A percentile compares a stretch with the other conserved stretches of the same genome.
Conservation (phyloP, 768 basidiomycete species). For the Pholiota molesta region DNA sequence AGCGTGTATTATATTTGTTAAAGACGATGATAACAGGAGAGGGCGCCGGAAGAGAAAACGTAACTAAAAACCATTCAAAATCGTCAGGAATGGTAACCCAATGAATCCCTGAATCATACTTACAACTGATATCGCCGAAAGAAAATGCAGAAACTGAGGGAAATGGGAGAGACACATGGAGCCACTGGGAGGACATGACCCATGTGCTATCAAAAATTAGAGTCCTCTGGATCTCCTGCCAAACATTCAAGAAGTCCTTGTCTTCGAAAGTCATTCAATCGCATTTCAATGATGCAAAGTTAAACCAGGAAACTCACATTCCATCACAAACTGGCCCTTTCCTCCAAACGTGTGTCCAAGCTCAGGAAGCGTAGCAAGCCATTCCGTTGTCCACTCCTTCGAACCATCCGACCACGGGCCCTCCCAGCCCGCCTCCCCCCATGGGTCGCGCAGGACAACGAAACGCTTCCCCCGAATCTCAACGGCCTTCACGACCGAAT, state of each 20-base stretch:
- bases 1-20: constrained; percentile 52
- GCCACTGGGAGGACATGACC: constrained; percentile 52
- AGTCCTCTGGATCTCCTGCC: constrained; percentile 44
- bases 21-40: constrained; percentile 53
- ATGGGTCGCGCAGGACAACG: constrained; percentile 52
- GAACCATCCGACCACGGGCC: constrained; percentile 53
- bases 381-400: constrained; percentile 53
- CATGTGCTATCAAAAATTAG: constrained; percentile 51
- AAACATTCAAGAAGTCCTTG: constrained; percentile 47
- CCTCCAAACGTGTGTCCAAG: constrained; percentile 48
- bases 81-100: not conserved
- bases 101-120: constrained; percentile 19
- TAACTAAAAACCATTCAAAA: constrained; percentile 34
- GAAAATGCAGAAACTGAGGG: constrained; percentile 46
- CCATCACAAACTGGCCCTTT: constrained; percentile 56
- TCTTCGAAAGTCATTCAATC: constrained; percentile 22
- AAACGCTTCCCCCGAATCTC: constrained; percentile 50
- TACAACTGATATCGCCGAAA: constrained; percentile 58
- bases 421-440: constrained; percentile 52
- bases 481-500: constrained; percentile 48
- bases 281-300: not conserved
- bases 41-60: constrained; percentile 41
- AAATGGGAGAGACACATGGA: constrained; percentile 44
- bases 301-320: constrained; percentile 33
- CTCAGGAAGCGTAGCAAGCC: constrained; percentile 40